Percentiles rank a stretch among this genome's conserved stretches.
Conservation (phyloP, 2,329 filamentous ascomycete genomes). For the Sporothrix brasiliensis region DNA sequence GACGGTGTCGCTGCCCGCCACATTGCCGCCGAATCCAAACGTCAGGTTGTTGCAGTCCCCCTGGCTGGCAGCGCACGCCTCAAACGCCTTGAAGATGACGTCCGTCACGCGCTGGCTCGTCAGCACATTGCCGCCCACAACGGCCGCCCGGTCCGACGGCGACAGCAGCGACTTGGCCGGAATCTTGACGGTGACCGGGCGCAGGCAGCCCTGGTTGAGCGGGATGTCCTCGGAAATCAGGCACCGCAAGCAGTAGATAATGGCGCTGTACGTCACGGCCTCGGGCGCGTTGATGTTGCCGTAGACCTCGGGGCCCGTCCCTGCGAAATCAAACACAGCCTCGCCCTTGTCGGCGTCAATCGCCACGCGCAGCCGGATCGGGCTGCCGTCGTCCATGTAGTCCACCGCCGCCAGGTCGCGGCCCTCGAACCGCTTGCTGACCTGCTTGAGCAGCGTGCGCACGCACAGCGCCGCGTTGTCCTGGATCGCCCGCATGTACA, state of each 20-base stretch:
- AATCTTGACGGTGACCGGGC: conserved; percentile 74
- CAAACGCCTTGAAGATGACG: conserved; percentile 78
- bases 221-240: conserved; percentile 82
- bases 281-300: conserved; percentile 77
- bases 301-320: conserved; percentile 75
- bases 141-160: conserved; percentile 74
- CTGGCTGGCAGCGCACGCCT: conserved; percentile 75
- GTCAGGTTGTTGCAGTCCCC: conserved; percentile 85
- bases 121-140: conserved; percentile 81
- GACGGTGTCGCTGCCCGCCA: conserved; percentile 59
- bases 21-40: conserved; percentile 76
- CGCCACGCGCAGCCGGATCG: conserved; percentile 72
- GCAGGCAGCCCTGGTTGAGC: conserved; percentile 81
- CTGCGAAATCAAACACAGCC: conserved; percentile 75
- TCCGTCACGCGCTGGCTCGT: conserved; percentile 81
- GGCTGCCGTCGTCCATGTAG: conserved; percentile 85
- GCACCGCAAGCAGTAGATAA: conserved; percentile 82
- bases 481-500: conserved; percentile 83
- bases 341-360: conserved; percentile 75
- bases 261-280: conserved; percentile 75
- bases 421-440: conserved; percentile 66
- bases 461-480: conserved; percentile 78
- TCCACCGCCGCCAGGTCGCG: conserved; percentile 74
- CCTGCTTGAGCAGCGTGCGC: conserved; percentile 69
- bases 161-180: conserved; percentile 73